A percentile compares a stretch with the other conserved stretches of the same genome.
Evolutionary conservation across 1,284 basidiomycete species (phyloP).

Genomic region (Cutaneotrichosporon cyanovorans): DNA sequence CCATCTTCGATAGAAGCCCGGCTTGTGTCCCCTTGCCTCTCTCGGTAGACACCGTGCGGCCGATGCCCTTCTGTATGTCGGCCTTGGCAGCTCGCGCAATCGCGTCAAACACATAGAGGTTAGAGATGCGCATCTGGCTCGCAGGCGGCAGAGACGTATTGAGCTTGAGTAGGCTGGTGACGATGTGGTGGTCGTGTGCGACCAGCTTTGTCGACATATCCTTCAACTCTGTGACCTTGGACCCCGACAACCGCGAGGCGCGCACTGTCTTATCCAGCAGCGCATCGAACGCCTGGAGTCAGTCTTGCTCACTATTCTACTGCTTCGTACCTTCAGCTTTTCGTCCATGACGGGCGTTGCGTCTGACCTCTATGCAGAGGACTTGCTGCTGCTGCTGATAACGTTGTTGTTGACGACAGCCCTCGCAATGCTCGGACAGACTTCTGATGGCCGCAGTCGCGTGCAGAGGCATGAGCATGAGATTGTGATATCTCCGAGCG

Average conservation of each 20-base stretch:
- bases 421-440: no score
- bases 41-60: conserved; percentile 53
- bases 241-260: conserved; percentile 71
- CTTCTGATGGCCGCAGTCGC: no score
- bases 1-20: conserved; percentile 74
- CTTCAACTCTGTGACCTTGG: conserved; percentile 68
- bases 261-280: conserved; percentile 68
- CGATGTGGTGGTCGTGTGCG: conserved; percentile 72
- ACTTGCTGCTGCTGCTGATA: background rate
- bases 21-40: conserved; percentile 57
- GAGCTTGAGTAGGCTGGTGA: conserved; percentile 72
- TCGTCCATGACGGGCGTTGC: conserved; percentile 1
- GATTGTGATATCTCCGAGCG: no score
- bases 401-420: conserved; percentile 1
- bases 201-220: conserved; percentile 65
- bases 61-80: conserved; percentile 58
- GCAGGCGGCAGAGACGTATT: conserved; percentile 63
- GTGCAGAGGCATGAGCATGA: no score
- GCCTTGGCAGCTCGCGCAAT: conserved; percentile 71
- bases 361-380: background rate
- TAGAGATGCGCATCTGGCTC: conserved; percentile 60
- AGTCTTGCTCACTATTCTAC: background rate
- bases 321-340: conserved; percentile 3
- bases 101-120: conserved; percentile 84
- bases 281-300: conserved; percentile 62